phyloP scores from a whole-genome alignment of 306 rosid species.

The Prunus salicina region DNA sequence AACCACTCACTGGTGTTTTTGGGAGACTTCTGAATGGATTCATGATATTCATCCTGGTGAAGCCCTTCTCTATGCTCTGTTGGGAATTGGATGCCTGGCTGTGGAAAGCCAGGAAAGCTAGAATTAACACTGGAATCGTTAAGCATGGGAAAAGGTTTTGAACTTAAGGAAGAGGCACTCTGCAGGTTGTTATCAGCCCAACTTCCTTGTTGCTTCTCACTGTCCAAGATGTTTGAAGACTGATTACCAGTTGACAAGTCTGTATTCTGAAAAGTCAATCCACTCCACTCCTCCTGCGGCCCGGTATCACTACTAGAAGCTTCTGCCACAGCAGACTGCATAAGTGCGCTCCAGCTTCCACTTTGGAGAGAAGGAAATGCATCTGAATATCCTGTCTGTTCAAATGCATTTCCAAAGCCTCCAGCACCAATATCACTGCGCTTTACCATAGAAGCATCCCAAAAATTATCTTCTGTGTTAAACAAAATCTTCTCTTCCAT shows the following conservation, averaged over 20 bases:
- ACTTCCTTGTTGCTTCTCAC: slow-evolving; percentile 43
- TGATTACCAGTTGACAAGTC: slow-evolving; percentile 52
- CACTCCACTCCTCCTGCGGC: slow-evolving; percentile 64
- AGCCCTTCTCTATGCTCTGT: slow-evolving; percentile 38
- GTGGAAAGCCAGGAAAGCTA: slow-evolving; percentile 51
- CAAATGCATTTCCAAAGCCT: slow-evolving; percentile 34
- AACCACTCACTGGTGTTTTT: slow-evolving; percentile 30
- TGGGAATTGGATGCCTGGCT: slow-evolving; percentile 30
- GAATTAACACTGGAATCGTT: slow-evolving; percentile 44
- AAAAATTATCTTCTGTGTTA: slow-evolving; percentile 41
- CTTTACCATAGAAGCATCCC: slow-evolving; percentile 40
- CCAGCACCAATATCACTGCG: slow-evolving; percentile 34
- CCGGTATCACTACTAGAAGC: slow-evolving; percentile 65
- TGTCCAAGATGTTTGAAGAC: slow-evolving; percentile 44
- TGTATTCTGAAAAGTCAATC: slow-evolving; percentile 55
- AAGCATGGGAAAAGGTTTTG: slow-evolving; percentile 34
- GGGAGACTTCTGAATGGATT: slow-evolving; percentile 36
- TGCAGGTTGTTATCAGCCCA: slow-evolving; percentile 53
- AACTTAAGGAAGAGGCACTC: slow-evolving; percentile 41
- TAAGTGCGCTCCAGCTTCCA: slow-evolving; percentile 66
- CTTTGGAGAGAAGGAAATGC: slow-evolving; percentile 44
- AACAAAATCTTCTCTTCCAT: slow-evolving; percentile 53
- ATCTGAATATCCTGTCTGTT: slow-evolving; percentile 25
- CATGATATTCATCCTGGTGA: slow-evolving; percentile 37
- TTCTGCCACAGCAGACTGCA: slow-evolving; percentile 69